These are phyloP conservation scores for Candida ovalis DNA, from an alignment of 805 yeast species.

Conservation along the genomic window DNA sequence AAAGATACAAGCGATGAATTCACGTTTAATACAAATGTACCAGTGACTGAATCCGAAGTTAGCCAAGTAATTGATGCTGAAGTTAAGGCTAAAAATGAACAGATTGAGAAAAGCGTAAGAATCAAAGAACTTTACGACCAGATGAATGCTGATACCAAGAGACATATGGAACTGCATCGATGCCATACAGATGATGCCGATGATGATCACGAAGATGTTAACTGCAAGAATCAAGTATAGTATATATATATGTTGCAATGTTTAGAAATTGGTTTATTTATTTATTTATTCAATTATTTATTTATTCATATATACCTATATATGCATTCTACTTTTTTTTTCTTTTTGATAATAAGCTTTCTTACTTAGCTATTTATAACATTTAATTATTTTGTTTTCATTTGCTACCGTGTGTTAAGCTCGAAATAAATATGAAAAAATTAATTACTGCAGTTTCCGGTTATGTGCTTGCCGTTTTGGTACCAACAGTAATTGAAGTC, in stretches of 20 bases:
- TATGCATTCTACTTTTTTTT: no score
- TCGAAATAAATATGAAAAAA: no score
- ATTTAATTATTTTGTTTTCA: no score
- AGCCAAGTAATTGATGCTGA: slow-evolving; percentile 36
- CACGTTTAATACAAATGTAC: slow-evolving; percentile 20
- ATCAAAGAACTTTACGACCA: slow-evolving; percentile 37
- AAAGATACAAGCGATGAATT: slow-evolving; percentile 25
- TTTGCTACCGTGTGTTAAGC: no score
- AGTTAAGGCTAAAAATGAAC: slow-evolving; percentile 39
- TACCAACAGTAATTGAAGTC: no score
- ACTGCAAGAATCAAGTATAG: slow-evolving; percentile 4
- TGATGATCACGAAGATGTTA: slow-evolving; percentile 21
- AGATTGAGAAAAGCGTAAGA: slow-evolving; percentile 39
- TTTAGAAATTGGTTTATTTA: background rate
- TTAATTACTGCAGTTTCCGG: no score
- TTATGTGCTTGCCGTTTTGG: no score
- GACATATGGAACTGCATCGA: slow-evolving; percentile 5
- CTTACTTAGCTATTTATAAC: no score
- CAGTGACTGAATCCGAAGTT: slow-evolving; percentile 23
- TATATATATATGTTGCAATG: background rate
- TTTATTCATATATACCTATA: background rate
- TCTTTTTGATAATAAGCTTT: no score
- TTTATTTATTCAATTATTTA: background rate
- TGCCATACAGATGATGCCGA: slow-evolving; percentile 16
- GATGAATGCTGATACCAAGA: slow-evolving; percentile 2